A percentile compares a stretch with the other conserved stretches of the same genome.
phyloP scores from a whole-genome alignment of 2,329 filamentous ascomycete genomes.

The Thielaviopsis punctulata region DNA sequence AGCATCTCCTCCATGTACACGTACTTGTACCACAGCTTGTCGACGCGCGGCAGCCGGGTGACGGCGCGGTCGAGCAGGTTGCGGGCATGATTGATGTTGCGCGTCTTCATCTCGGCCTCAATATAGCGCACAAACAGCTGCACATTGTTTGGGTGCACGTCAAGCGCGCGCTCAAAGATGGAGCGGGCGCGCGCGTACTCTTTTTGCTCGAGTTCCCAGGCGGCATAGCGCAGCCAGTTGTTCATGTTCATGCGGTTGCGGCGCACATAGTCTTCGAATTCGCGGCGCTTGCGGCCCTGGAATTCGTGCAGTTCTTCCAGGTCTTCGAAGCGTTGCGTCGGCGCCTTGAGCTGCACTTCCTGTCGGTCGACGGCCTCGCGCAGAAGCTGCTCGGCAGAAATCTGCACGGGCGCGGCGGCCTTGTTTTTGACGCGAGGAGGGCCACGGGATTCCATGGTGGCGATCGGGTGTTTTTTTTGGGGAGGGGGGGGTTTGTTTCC shows the following conservation, averaged over 20 bases:
- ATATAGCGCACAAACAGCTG: conserved; percentile 85
- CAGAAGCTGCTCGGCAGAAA: conserved; percentile 91
- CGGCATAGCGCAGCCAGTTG: conserved; percentile 96
- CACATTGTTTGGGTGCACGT: conserved; percentile 76
- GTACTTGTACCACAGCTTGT: conserved; percentile 99
- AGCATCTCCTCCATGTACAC: conserved; percentile 98
- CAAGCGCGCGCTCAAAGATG: conserved; percentile 86
- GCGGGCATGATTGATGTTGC: conserved; percentile 92
- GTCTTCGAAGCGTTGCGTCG: conserved; percentile 87
- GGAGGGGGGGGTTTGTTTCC: not conserved
- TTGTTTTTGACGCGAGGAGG: conserved; percentile 98
- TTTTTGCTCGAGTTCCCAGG: conserved; percentile 96
- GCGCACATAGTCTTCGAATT: conserved; percentile 95
- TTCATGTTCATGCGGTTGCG: conserved; percentile 92
- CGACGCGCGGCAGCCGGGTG: conserved; percentile 72
- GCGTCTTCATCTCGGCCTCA: conserved; percentile 81
- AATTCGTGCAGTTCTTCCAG: conserved; percentile 96
- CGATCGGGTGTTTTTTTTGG: too few relatives aligned
- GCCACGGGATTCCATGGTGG: conserved; percentile 77
- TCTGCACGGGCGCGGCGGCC: conserved; percentile 76
- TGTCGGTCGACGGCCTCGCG: conserved; percentile 94
- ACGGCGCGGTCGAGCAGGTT: conserved; percentile 93
- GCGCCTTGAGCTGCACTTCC: conserved; percentile 72
- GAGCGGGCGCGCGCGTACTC: conserved; percentile 83
- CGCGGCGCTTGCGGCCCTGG: conserved; percentile 86